These are phyloP conservation scores for Udeniomyces megalosporus DNA, from an alignment of 768 basidiomycete genomes.

Conservation along the genomic window DNA sequence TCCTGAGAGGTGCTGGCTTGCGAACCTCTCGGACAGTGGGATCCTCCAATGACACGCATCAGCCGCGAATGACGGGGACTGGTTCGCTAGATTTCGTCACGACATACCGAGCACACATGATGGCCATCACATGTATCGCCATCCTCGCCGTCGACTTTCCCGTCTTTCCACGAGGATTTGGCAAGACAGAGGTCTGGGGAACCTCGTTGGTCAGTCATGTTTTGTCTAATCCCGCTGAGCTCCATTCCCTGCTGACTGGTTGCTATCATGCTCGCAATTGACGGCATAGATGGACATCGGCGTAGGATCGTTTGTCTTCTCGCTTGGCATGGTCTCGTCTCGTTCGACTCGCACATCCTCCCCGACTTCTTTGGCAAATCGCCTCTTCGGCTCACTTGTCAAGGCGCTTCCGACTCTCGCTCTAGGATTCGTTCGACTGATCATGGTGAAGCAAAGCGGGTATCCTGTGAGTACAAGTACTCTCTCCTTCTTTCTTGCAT, in stretches of 20 bases:
- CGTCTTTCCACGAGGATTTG: constrained; percentile 70
- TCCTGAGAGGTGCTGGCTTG: too few relatives aligned
- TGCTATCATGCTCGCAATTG: background rate
- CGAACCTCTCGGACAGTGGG: too few relatives aligned
- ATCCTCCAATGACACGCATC: constrained; percentile 33
- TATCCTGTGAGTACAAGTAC: constrained; percentile 56
- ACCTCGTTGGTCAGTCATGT: constrained; percentile 59
- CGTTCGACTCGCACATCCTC: constrained; percentile 39
- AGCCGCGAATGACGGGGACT: constrained; percentile 25
- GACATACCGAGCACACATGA: constrained; percentile 83
- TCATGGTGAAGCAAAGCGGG: constrained; percentile 78
- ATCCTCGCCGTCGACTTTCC: constrained; percentile 95
- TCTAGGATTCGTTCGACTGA: constrained; percentile 58
- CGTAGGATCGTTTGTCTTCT: constrained; percentile 94
- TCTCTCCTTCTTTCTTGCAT: background rate
- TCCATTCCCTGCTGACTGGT: background rate
- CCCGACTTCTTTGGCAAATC: constrained; percentile 25
- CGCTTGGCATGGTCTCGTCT: constrained; percentile 82
- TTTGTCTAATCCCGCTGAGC: background rate
- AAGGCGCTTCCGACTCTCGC: constrained; percentile 52
- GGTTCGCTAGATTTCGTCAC: constrained; percentile 52
- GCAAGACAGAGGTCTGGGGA: constrained; percentile 87
- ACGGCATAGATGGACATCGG: constrained; percentile 79
- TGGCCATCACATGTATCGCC: constrained; percentile 73
- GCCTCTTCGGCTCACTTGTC: constrained; percentile 34